phyloP scores from a whole-genome alignment of 192 early-diverging fungal species.

The Coemansia sp. region DNA sequence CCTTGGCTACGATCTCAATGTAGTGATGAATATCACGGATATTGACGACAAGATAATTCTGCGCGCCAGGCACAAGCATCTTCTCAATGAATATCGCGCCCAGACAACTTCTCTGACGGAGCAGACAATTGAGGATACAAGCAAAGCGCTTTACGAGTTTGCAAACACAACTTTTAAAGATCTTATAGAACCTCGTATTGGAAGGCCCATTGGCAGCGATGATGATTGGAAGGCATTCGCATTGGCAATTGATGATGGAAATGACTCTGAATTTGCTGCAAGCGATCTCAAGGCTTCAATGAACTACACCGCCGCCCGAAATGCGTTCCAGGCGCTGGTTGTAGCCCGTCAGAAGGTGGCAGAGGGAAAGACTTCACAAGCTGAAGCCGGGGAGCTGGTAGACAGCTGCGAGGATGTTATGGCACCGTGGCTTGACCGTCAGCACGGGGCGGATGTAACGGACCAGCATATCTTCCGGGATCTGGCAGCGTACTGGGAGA shows the following conservation, averaged over 20 bases:
- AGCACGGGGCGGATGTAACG: constrained; percentile 64
- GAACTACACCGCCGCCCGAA: constrained; percentile 61
- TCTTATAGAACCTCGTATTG: constrained; percentile 56
- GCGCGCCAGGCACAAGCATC: constrained; percentile 80
- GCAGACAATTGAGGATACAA: constrained; percentile 58
- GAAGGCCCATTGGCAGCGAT: constrained; percentile 44
- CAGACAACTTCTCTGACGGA: constrained; percentile 49
- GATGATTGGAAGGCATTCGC: constrained; percentile 62
- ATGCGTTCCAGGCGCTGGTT: constrained; percentile 29
- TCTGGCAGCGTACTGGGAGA: constrained; percentile 90
- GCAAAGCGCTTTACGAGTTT: constrained; percentile 64
- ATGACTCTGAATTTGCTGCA: constrained; percentile 31
- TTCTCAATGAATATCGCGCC: constrained; percentile 61
- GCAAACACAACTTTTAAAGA: constrained; percentile 58
- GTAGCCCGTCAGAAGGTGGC: constrained; percentile 17
- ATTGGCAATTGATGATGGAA: constrained; percentile 52
- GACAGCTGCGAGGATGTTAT: constrained; percentile 36
- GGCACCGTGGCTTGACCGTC: constrained; percentile 44
- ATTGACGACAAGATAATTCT: constrained; percentile 99
- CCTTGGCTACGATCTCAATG: constrained; percentile 88
- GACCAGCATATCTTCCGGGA: constrained; percentile 92
- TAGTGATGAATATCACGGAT: constrained; percentile 98
- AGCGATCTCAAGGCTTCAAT: constrained; percentile 73
- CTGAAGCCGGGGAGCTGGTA: constrained; percentile 43
- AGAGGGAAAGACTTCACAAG: constrained; percentile 31